Base-by-base conservation (phyloP, 371 early-diverging fungal species). In the Choanephora cucurbitarum region DNA sequence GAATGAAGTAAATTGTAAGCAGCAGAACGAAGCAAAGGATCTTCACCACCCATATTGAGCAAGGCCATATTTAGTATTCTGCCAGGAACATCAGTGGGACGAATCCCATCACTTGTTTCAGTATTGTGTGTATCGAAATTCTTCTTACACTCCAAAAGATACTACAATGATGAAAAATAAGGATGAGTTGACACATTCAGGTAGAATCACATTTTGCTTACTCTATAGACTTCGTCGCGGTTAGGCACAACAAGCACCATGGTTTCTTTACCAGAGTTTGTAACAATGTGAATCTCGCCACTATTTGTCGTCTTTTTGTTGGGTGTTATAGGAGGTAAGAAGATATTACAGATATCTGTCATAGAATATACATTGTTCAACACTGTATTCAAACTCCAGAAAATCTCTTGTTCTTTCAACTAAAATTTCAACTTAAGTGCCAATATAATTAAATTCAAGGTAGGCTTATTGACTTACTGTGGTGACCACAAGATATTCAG, bases 31-130 rank as follows among this genome's bases (percentile, higher is more conserved):
- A 96, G 70, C 21, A 73, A 75, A 10, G 91, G 80, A 64, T 93
- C 91, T 3, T 84, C 85, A 32, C 88, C 86, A 1, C 90, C 91
- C 28, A 92, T 69, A 63, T 93, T 94, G 31, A 92, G 73, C 57
- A 96, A 63, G n/a, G 94, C 92, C 82, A 95, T 93, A 57, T 92
- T 94, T 41, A 96, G 72, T 39, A 96, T 73, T 17, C 92, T 89
- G 3, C 94, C 96, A 0, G 95, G 92, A 1, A 94, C 93, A 74
- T 94, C 94, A 7, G 82, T 75, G 3, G 95, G 94, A 31, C 90
- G 81, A 44, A 95, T 85, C 11, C 79, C 78, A 44, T 90, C 79
- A 40, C 87, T 82, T 1, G 69, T 67, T 15, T 83, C 69, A 18
- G 82, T 80, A 0, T 78, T 62, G 13, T 86, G 85, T 33, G 80